A percentile compares a stretch with the other conserved stretches of the same genome.
phyloP scores from a whole-genome alignment of 306 rosid genomes.

The Sicyos edulis region DNA sequence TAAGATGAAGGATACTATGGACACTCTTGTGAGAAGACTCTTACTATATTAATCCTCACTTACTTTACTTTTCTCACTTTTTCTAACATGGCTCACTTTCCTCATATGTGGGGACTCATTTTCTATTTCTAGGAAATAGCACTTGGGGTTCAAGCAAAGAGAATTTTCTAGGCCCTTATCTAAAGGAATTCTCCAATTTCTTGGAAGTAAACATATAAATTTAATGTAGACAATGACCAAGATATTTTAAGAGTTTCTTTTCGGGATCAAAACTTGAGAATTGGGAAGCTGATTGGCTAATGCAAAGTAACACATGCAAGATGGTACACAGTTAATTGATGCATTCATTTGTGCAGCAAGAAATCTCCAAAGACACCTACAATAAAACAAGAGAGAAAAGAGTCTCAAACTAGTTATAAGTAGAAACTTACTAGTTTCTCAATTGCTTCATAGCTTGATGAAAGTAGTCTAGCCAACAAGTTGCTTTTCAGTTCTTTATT shows the following conservation, averaged over 20 bases:
- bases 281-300: not conserved
- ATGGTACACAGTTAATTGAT: not conserved
- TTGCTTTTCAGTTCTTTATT: conserved; percentile 72
- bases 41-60: not conserved
- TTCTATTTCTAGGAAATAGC: not conserved
- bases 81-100: not conserved
- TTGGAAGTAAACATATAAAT: too few species aligned
- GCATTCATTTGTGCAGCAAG: conserved; percentile 1
- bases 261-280: not conserved
- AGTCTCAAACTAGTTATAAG: conserved; percentile 12
- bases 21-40: not conserved
- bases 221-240: too few species aligned
- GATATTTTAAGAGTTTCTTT: not conserved
- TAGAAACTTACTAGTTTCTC: conserved; percentile 75
- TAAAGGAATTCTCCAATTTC: too few species aligned
- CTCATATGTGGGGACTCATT: not conserved
- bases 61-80: not conserved
- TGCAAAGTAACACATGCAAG: not conserved
- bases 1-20: not conserved
- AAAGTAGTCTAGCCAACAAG: conserved; percentile 76
- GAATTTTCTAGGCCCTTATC: not conserved
- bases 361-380: conserved; percentile 18
- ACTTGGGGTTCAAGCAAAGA: not conserved
- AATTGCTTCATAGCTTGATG: conserved; percentile 79
- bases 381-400: conserved; percentile 20